Conservation (phyloP, 179 eudicot genomes). For the Vitellaria paradoxa region DNA sequence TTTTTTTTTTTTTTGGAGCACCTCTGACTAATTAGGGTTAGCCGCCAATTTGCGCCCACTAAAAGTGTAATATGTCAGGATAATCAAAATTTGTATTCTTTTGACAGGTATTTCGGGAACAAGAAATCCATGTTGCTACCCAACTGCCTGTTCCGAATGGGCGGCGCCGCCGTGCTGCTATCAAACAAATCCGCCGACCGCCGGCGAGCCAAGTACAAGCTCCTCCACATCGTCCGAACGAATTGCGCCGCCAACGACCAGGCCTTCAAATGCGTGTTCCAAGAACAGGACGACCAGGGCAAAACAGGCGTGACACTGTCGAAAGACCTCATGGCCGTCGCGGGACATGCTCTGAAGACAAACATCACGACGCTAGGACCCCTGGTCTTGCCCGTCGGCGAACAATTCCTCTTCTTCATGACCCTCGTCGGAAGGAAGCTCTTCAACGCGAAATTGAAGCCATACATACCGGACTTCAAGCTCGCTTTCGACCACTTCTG, state of each 20-base stretch:
- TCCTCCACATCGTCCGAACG: constrained; percentile 58
- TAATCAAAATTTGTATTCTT: no score
- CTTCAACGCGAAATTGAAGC: constrained; percentile 43
- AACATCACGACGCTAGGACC: constrained; percentile 66
- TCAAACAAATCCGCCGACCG: constrained; percentile 20
- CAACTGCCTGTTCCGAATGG: constrained; percentile 26
- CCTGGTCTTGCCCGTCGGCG: constrained; percentile 52
- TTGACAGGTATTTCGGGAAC: constrained; percentile 11
- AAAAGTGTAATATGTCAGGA: no score
- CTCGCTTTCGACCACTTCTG: constrained; percentile 70
- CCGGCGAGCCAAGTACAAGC: constrained; percentile 46
- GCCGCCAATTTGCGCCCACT: no score
- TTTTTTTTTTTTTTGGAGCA: no score
- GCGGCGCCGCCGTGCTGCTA: constrained; percentile 21
- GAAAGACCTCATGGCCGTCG: constrained; percentile 60
- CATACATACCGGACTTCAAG: constrained; percentile 64
- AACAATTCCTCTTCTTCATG: constrained; percentile 48
- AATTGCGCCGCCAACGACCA: constrained; percentile 51
- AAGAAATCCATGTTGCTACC: constrained; percentile 27
- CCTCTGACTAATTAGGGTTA: no score
- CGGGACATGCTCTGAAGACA: constrained; percentile 54
- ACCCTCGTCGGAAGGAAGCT: constrained; percentile 40
- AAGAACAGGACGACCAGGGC: constrained; percentile 50
- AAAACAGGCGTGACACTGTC: constrained; percentile 55
- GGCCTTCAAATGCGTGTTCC: constrained; percentile 59